These are phyloP conservation scores for Metarhizium album DNA, from an alignment of 2,329 filamentous ascomycete species.

Conservation along the genomic window DNA sequence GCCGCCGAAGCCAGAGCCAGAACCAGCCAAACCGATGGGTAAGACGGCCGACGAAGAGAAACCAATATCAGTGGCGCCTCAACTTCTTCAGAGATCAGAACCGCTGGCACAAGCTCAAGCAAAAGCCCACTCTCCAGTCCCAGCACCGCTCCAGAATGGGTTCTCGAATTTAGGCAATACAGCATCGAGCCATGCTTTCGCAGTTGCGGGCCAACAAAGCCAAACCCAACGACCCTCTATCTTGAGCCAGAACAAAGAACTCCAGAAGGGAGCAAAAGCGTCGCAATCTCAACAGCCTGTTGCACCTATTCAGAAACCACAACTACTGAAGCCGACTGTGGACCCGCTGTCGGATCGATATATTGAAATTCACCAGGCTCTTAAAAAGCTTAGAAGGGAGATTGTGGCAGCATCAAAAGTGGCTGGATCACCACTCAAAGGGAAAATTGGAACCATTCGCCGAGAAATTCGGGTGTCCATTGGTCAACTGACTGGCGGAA, in stretches of 20 bases:
- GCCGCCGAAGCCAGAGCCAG: conserved; percentile 21
- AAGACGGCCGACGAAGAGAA: neutral
- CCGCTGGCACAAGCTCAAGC: conserved; percentile 3
- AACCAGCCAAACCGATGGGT: conserved; percentile 8
- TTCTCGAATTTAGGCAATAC: conserved; percentile 15
- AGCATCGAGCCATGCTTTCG: conserved; percentile 6
- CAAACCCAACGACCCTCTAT: neutral
- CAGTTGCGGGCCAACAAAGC: neutral
- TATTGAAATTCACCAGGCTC: conserved; percentile 50
- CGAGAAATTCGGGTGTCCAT: conserved; percentile 60
- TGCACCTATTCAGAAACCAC: conserved; percentile 1
- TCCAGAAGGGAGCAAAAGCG: neutral
- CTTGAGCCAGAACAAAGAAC: neutral
- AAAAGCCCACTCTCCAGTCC: neutral
- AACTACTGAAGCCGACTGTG: conserved; percentile 1
- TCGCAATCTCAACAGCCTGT: conserved; percentile 1
- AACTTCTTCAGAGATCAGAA: conserved; percentile 9
- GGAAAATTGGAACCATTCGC: conserved; percentile 59
- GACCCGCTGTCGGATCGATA: conserved; percentile 30
- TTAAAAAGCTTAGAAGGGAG: conserved; percentile 57
- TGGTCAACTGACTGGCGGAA: conserved; percentile 60
- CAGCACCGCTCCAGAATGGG: conserved; percentile 10
- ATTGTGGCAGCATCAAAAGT: conserved; percentile 45
- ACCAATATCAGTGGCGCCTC: neutral
- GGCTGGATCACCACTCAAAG: conserved; percentile 41